These are phyloP conservation scores for Trichothecium sympodiale DNA, from an alignment of 2,329 filamentous ascomycete species.

Conservation along the genomic window DNA sequence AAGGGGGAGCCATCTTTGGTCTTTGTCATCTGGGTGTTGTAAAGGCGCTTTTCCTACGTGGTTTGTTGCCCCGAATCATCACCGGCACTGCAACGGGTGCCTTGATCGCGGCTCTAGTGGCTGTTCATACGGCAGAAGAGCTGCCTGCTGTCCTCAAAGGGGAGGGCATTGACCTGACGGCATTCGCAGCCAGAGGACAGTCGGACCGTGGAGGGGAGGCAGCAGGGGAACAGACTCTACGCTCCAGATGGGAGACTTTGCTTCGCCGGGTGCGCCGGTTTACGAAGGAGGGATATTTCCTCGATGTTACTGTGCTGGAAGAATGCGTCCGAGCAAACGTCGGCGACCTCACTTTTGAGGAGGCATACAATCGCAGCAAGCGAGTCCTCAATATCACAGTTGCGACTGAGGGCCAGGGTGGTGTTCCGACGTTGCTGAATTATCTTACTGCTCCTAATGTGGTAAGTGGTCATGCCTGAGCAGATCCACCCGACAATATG, in stretches of 20 bases:
- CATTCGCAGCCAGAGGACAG: conserved; percentile 45
- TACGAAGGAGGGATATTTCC: conserved; percentile 65
- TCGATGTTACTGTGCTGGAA: conserved; percentile 73
- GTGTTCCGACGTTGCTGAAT: conserved; percentile 77
- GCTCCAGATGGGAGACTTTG: conserved; percentile 45
- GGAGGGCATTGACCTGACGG: conserved; percentile 70
- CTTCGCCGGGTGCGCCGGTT: conserved; percentile 58
- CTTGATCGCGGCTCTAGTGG: conserved; percentile 77
- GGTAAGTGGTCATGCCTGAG: conserved; percentile 37
- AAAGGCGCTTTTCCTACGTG: conserved; percentile 71
- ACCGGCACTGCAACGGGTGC: conserved; percentile 86
- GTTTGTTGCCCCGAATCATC: conserved; percentile 78
- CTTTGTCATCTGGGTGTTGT: conserved; percentile 85
- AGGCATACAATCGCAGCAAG: conserved; percentile 79
- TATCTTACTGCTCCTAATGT: conserved; percentile 91
- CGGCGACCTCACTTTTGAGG: conserved; percentile 84
- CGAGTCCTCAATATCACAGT: conserved; percentile 87
- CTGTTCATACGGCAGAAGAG: conserved; percentile 79
- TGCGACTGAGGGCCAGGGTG: conserved; percentile 60
- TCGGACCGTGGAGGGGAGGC: conserved; percentile 15
- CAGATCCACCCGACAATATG: background rate
- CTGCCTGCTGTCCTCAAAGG: conserved; percentile 66
- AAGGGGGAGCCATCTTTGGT: conserved; percentile 86
- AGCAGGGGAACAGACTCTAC: conserved; percentile 24
- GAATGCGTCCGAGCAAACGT: conserved; percentile 77